Conservation (phyloP, 257 asterid species). For the Ehretia macrophylla region DNA sequence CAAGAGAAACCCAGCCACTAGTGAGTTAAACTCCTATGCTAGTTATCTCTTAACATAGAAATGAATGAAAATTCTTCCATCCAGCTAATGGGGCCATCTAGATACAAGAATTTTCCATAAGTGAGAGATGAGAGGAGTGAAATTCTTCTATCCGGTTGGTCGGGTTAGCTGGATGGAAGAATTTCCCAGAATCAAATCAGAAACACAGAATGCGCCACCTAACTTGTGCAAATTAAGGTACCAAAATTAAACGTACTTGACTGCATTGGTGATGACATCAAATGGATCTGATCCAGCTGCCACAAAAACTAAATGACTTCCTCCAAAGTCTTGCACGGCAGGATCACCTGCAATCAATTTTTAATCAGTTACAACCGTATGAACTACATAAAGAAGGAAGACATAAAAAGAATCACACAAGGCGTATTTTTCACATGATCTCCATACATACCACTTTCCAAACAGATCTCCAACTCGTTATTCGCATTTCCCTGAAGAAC, state of each 20-base stretch:
- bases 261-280: conserved; percentile 80
- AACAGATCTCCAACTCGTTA: conserved; percentile 75
- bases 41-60: no score
- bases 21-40: background rate
- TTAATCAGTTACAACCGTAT: background rate
- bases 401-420: background rate
- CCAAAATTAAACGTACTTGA: conserved; percentile 58
- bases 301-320: conserved; percentile 72
- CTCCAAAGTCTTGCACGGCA: conserved; percentile 75
- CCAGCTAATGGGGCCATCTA: no score
- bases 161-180: no score
- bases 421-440: background rate
- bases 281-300: conserved; percentile 96
- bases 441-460: conserved; percentile 84
- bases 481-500: conserved; percentile 80
- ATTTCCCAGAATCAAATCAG: no score
- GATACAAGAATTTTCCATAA: no score
- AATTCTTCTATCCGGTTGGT: no score
- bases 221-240: no score
- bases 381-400: background rate
- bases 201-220: no score
- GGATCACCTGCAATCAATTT: conserved; percentile 67
- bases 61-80: no score
- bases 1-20: background rate
- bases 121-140: no score